Base-by-base conservation (phyloP, 2,329 filamentous ascomycete genomes). In the Fusarium sp. region DNA sequence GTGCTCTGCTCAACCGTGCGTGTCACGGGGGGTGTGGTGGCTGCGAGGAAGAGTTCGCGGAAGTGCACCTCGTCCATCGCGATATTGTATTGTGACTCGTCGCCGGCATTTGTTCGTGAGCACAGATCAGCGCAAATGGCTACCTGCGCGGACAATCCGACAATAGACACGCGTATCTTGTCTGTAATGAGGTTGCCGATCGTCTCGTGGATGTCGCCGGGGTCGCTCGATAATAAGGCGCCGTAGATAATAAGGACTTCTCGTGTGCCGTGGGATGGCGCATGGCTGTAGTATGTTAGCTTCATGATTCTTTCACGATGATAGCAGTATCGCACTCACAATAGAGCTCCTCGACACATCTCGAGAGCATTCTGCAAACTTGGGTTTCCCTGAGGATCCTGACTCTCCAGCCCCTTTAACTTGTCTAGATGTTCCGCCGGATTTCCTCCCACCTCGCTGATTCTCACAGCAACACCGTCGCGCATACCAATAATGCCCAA, bases 351-450 rank as follows among this genome's bases (percentile, higher is more conserved):
- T 57, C 96, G 88, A 65, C 93, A 93, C 92, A 99, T 97, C 80
- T 99, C 94, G 53, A 99, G 86, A 6, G 94, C 94, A 80, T 99
- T 99, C 80, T 99, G 96, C 68, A 99, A 80, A 79, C 91, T 94
- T 18, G 93, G 91, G 70, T 90, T 89, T 42, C 93, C 92, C 76
- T 91, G 87, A 16, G 92, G 88, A 76, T 94, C 89, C 75, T 87
- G 81, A 8, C 88, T 83, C 75, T 89, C 87, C 72, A 94, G 84
- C 2, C 83, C 86, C 76, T 91, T 87, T 63, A 99, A 86, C 55
- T 90, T 90, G 69, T 91, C 88, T 59, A 98, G 88, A 78, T 98
- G 96, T 65, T 97, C 93, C 11, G 90, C 90, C 4, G 95, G 94
- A 77, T 98, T 98, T 12, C 96, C 96, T 58, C 92, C 92, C 84